Conservation (phyloP, 2,329 filamentous ascomycete genomes). For the Akanthomyces dipterigenus region DNA sequence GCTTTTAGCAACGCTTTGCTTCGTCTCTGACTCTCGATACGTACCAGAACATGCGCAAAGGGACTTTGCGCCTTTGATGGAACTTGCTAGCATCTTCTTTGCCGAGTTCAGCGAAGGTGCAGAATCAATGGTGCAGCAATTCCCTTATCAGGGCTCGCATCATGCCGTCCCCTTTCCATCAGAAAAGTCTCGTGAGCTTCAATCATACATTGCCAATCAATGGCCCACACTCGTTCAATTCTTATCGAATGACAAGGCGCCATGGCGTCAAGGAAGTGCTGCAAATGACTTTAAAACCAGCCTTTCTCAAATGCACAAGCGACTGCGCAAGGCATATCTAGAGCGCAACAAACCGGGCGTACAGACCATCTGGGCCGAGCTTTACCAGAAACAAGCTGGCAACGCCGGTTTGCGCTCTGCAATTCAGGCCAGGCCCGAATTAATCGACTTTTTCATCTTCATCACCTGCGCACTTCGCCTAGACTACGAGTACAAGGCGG, state of each 20-base stretch:
- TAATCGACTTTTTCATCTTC: slow-evolving; percentile 35
- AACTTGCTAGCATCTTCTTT: slow-evolving; percentile 11
- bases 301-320: slow-evolving; percentile 21
- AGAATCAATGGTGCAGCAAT: neutral
- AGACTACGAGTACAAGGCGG: slow-evolving; percentile 25
- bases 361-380: slow-evolving; percentile 27
- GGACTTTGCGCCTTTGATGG: slow-evolving; percentile 24
- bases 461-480: slow-evolving; percentile 31
- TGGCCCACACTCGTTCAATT: slow-evolving; percentile 21
- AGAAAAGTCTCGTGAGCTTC: slow-evolving; percentile 17
- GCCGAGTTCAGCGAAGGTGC: neutral
- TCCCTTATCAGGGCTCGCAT: neutral
- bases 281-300: neutral
- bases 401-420: slow-evolving; percentile 20
- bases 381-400: slow-evolving; percentile 21
- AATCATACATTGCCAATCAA: slow-evolving; percentile 23
- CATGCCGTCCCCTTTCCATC: slow-evolving; percentile 11
- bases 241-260: slow-evolving; percentile 17
- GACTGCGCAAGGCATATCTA: slow-evolving; percentile 24
- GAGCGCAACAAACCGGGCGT: slow-evolving; percentile 24
- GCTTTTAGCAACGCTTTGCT: slow-evolving; percentile 26
- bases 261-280: slow-evolving; percentile 17
- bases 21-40: slow-evolving; percentile 23
- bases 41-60: slow-evolving; percentile 11
- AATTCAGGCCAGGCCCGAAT: slow-evolving; percentile 27